Base-by-base conservation (phyloP, 2,329 filamentous ascomycete genomes). In the Penicillium sp. region DNA sequence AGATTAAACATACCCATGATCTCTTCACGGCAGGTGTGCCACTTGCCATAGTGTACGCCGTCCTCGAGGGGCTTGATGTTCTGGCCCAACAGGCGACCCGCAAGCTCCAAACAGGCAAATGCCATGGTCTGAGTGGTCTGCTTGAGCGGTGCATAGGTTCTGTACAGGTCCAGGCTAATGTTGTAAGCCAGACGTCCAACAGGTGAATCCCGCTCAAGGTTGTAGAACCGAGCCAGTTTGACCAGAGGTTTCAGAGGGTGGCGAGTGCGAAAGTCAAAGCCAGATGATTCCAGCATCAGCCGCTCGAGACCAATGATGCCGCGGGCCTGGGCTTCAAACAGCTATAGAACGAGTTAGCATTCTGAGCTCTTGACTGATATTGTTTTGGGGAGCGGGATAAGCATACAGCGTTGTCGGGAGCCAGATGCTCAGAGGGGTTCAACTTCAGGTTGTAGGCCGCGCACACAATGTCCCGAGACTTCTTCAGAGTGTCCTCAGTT, bases 401-500 rank as follows among this genome's bases (percentile, higher is more conserved):
- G 47, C 83, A 60, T 78, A 93, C 90, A 74, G 89, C 88, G 76
- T 97, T 92, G 75, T 98, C 94, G 3, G 90, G 86, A 17, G 89
- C 89, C 39, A 88, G 74, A 75, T 90, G 76, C 76, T 92, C 83
- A 76, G 90, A 74, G 78, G 88, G 66, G 69, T 85, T 72, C 77
- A 82, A 85, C 77, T 92, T 95, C 39, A 96, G 80, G 71, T 96
- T 97, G 77, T 94, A 92, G 25, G 91, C 89, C 0, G 93, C 92
- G 59, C 92, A 96, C 15, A 98, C 82, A 62, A 99, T 96, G 64
- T 99, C 95, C 59, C 86, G 88, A 3, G 92, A 96, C 80, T 98
- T 98, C 79, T 99, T 99, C 66, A 97, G 85, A 0, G 95, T 99
- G 75, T 99, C 95, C 76, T 99, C 95, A 48, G 96, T 92, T 79